Percentiles rank a stretch among this genome's conserved stretches.
Evolutionary conservation across 2,329 filamentous ascomycete species (phyloP).

Genomic region (Cadophora sp.): DNA sequence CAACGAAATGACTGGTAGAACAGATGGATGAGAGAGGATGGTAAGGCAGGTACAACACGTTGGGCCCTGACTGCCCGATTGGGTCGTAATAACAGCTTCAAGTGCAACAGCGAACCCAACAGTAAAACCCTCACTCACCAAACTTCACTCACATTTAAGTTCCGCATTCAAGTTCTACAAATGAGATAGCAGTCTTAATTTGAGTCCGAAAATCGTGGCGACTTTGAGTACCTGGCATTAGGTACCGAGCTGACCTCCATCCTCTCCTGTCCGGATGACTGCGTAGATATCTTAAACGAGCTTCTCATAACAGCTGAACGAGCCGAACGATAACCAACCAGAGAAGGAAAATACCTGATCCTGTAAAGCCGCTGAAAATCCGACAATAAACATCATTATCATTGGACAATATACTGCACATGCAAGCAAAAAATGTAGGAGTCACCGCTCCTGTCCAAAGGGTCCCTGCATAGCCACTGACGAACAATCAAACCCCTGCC

Average conservation of each 20-base stretch:
- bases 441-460: neutral
- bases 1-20: neutral
- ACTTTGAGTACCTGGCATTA: neutral
- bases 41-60: neutral
- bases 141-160: too few species aligned
- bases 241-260: too few species aligned
- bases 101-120: neutral
- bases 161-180: too few species aligned
- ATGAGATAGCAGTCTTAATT: too few species aligned
- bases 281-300: neutral
- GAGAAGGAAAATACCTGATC: neutral
- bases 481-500: too few species aligned
- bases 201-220: neutral
- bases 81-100: neutral
- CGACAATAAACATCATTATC: too few species aligned
- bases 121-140: neutral
- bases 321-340: neutral
- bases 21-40: too few species aligned
- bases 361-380: neutral
- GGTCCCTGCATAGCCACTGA: neutral
- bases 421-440: neutral
- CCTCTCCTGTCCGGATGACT: neutral
- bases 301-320: too few species aligned
- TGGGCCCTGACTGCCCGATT: neutral
- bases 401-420: neutral